Percentiles rank a stretch among this genome's conserved stretches.
Conservation (phyloP, 352 stramenopile genomes). For the Phytophthora ohioensis region DNA sequence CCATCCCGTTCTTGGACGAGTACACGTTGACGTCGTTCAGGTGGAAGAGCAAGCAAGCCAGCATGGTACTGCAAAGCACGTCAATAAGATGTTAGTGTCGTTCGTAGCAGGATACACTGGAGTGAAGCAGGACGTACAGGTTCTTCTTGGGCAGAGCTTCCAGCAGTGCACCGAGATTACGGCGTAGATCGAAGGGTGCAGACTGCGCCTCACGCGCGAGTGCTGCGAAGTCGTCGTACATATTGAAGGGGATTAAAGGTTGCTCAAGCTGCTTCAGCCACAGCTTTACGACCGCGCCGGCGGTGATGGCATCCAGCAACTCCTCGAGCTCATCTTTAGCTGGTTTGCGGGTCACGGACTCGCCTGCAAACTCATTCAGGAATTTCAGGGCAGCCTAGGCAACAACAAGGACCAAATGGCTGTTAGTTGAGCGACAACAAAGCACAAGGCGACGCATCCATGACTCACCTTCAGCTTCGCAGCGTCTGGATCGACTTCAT, state of each 20-base stretch:
- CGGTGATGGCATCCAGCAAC: conserved; percentile 64
- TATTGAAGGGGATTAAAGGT: conserved; percentile 67
- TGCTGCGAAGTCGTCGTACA: conserved; percentile 67
- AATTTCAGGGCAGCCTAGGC: conserved; percentile 54
- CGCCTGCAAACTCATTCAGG: conserved; percentile 66
- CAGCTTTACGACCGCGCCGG: conserved; percentile 65
- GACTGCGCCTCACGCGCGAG: conserved; percentile 53
- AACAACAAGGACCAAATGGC: conserved; percentile 10
- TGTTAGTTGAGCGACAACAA: neutral
- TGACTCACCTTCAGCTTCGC: conserved; percentile 61
- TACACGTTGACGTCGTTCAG: conserved; percentile 87
- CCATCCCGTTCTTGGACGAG: conserved; percentile 78
- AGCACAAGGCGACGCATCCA: conserved; percentile 5
- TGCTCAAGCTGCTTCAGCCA: conserved; percentile 77
- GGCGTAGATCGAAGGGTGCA: conserved; percentile 59
- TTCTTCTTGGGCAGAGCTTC: conserved; percentile 67
- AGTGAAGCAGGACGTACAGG: conserved; percentile 51
- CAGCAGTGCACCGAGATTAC: conserved; percentile 69
- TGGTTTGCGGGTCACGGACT: conserved; percentile 48
- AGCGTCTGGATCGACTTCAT: conserved; percentile 61
- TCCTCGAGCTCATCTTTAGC: conserved; percentile 69
- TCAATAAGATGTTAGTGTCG: conserved; percentile 10
- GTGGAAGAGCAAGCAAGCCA: conserved; percentile 82
- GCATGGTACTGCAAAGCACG: conserved; percentile 50
- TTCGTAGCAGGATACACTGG: neutral